phyloP scores from a whole-genome alignment of 2,329 filamentous ascomycete species.

The Leptographium lundbergii region DNA sequence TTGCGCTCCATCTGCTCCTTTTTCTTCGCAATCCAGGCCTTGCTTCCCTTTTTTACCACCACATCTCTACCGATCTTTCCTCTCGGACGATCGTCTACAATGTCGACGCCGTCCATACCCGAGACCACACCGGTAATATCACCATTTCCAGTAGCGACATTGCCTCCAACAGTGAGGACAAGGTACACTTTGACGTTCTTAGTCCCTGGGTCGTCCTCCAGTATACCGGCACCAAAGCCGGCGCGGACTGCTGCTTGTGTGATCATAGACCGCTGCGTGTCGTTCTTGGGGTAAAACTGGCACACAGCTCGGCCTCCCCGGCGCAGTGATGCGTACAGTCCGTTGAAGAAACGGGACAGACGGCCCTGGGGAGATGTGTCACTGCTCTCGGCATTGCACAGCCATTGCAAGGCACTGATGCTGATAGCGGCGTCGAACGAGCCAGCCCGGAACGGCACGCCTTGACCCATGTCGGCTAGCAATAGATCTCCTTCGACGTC shows the following conservation, averaged over 20 bases:
- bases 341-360: conserved; percentile 79
- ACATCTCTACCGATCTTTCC: conserved; percentile 33
- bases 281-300: conserved; percentile 97
- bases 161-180: conserved; percentile 75
- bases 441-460: conserved; percentile 83
- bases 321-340: conserved; percentile 71
- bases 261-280: conserved; percentile 84
- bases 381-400: conserved; percentile 87
- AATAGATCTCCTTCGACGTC: conserved; percentile 92
- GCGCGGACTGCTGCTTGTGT: conserved; percentile 80
- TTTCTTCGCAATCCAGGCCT: conserved; percentile 72
- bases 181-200: conserved; percentile 97
- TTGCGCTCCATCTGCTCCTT: conserved; percentile 91
- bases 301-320: conserved; percentile 84
- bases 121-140: conserved; percentile 87
- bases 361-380: conserved; percentile 72
- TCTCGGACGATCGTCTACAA: conserved; percentile 54
- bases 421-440: conserved; percentile 90
- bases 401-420: conserved; percentile 95
- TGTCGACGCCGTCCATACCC: conserved; percentile 79
- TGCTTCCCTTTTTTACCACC: conserved; percentile 65
- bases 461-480: conserved; percentile 89
- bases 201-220: conserved; percentile 91
- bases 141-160: conserved; percentile 32
- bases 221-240: conserved; percentile 85